A percentile compares a stretch with the other conserved stretches of the same genome.
These are phyloP conservation scores for Biscogniauxia mediterranea DNA, from an alignment of 2,329 filamentous ascomycete genomes.

Conservation along the genomic window DNA sequence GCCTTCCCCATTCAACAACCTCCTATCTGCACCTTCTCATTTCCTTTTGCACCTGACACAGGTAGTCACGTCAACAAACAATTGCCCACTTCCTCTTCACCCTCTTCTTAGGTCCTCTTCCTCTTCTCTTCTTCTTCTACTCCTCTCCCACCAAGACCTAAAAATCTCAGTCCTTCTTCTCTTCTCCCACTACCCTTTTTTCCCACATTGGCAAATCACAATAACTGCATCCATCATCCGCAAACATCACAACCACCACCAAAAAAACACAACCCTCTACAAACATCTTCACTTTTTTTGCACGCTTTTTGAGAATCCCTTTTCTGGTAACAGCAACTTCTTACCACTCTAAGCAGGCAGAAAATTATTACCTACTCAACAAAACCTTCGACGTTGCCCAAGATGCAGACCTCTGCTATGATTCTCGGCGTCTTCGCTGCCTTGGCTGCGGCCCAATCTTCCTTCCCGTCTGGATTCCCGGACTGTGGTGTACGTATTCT, in stretches of 20 bases:
- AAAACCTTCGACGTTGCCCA: slow-evolving; percentile 27
- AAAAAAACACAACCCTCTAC: slow-evolving; percentile 14
- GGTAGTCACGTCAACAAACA: neutral
- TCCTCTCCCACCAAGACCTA: slow-evolving; percentile 2
- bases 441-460: slow-evolving; percentile 41
- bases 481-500: slow-evolving; percentile 51
- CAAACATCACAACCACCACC: slow-evolving; percentile 24
- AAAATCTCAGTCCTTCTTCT: slow-evolving; percentile 10
- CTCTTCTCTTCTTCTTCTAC: slow-evolving; percentile 7
- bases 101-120: neutral
- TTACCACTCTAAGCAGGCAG: slow-evolving; percentile 24
- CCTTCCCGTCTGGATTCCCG: slow-evolving; percentile 41
- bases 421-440: slow-evolving; percentile 42
- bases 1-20: neutral
- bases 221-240: slow-evolving; percentile 26
- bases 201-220: slow-evolving; percentile 20
- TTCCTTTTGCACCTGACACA: slow-evolving; percentile 2
- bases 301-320: slow-evolving; percentile 33
- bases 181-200: slow-evolving; percentile 15
- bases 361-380: slow-evolving; percentile 5
- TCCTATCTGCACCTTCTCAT: neutral
- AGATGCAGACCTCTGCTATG: slow-evolving; percentile 51
- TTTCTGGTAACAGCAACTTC: slow-evolving; percentile 34
- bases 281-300: slow-evolving; percentile 27
- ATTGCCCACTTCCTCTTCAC: neutral